Evolutionary conservation across 495 filamentous ascomycete species (phyloP), one percentile per base, ranked within the genome.

Genomic region (Aspergillus saccharolyticus): DNA sequence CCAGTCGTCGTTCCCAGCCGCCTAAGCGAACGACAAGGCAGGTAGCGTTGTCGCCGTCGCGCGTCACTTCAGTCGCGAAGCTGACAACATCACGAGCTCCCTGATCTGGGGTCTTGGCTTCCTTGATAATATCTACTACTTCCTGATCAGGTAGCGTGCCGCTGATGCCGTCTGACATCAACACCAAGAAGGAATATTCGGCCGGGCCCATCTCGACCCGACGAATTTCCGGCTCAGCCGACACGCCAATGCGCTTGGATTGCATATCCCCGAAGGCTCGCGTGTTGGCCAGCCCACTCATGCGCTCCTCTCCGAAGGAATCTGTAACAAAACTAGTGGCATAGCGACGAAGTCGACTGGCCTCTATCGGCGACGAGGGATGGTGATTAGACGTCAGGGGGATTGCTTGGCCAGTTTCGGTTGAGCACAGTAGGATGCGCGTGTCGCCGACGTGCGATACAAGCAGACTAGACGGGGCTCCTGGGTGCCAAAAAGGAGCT

Each of bases 251-350:
- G 46, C 91, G 89, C 70, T 98, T 98, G 39, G 86, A 88, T 52
- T 81, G 81, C 63, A 96, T 88, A 72, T 97, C 94, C 28, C 94
- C 94, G 63, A 98, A 97, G 2, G 92, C 80, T 6, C 94, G 89
- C 9, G 89, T 93, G 73, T 98, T 98, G 63, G 94, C 94, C 0
- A 98, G 83, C 0, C 93, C 91, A 52, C 84, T 84, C 75, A 98
- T 91, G 58, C 94, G 90, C 69, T 97, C 95, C 70, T 98, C 95
- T 64, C 94, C 94, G 66, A 97, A 97, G 16, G 90, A 94, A 68
- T 98, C 94, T 0, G 93, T 96, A 20, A 95, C 85, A 62, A 98
- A 92, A 0, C 87, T 89, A 16, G 87, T 77, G 14, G 90, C 89
- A 64, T 89, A 97, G 52, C 92, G 87, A 5, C 91, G 86, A 30